Evolutionary conservation across 495 filamentous ascomycete species (phyloP), one percentile per base, ranked within the genome.

Genomic region (Geoglossum glabrum): DNA sequence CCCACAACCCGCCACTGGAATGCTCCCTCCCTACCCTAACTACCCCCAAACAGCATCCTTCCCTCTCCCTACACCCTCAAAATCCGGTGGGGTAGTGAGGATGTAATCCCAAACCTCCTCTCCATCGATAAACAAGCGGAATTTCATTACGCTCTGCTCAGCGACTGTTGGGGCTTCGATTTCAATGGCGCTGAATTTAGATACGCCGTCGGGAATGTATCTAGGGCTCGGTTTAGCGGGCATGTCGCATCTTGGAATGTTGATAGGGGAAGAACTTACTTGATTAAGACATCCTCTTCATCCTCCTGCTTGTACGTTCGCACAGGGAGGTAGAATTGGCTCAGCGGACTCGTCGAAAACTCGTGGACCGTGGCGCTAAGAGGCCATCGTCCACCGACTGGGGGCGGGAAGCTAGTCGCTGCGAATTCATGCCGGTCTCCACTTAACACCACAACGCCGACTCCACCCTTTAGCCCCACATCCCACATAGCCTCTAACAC

Each of bases 351-450:
- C 15, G 83, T 85, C 43, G 82, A 87, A 66, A 95, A 97, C 69
- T 97, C 90, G 62, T 88, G 79, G 0, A 93, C 79, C 0, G 84
- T 79, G 0, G 77, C 73, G 30, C 65, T 74, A 34, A 78, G 11
- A 0, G 74, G 72, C 80, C 79, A 83, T 55, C 68, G 71, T 25
- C 72, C 68, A 17, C 73, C 66, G 67, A 11, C 56, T 25, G 87
- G 85, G 47, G 85, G 85, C 5, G 85, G 85, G 70, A 95, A 94
- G 5, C 81, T 79, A 0, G 90, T 96, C 0, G 90, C 88, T 27
- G 84, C 92, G 66, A 97, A 97, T 67, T 98, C 92, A 65, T 98
- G 92, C 4, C 92, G 70, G 63, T 98, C 92, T 11, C 92, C 92
- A 34, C 83, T 87, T 46, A 98, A 69, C 9, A 98, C 72, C 25